A percentile compares a stretch with the other conserved stretches of the same genome.
Evolutionary conservation across 441 rosid genomes (phyloP).

Genomic region (Populus hybrid): DNA sequence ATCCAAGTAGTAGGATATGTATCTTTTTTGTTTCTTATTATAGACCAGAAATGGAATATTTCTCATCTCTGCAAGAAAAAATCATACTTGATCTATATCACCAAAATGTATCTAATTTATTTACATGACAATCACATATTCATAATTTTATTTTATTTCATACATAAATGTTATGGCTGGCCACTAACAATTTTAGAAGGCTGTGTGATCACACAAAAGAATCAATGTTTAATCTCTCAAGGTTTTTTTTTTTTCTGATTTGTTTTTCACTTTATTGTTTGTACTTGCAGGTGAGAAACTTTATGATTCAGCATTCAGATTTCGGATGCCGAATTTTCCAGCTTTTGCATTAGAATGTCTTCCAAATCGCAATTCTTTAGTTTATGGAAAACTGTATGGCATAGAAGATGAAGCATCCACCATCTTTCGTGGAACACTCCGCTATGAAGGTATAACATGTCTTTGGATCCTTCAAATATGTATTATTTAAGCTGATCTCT

Average conservation of each 20-base stretch:
- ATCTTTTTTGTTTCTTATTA: background rate
- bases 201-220: background rate
- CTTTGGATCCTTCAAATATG: background rate
- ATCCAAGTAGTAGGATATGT: conserved; percentile 1
- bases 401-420: conserved; percentile 79
- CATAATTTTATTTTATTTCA: background rate
- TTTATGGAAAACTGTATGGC: conserved; percentile 72
- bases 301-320: conserved; percentile 65
- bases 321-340: conserved; percentile 73
- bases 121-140: background rate
- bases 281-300: conserved; percentile 59
- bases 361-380: conserved; percentile 82
- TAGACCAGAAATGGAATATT: background rate
- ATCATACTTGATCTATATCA: background rate
- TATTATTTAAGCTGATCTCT: background rate
- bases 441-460: conserved; percentile 70
- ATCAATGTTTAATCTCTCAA: background rate
- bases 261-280: conserved; percentile 14
- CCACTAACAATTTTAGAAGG: background rate
- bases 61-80: background rate
- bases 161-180: background rate
- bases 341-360: conserved; percentile 95
- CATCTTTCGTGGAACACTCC: conserved; percentile 88
- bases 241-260: background rate
- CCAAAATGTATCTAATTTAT: background rate